Evolutionary conservation across 2,329 filamentous ascomycete genomes (phyloP), one percentile per base, ranked within the genome.

Genomic region (Graphilbum sp.): DNA sequence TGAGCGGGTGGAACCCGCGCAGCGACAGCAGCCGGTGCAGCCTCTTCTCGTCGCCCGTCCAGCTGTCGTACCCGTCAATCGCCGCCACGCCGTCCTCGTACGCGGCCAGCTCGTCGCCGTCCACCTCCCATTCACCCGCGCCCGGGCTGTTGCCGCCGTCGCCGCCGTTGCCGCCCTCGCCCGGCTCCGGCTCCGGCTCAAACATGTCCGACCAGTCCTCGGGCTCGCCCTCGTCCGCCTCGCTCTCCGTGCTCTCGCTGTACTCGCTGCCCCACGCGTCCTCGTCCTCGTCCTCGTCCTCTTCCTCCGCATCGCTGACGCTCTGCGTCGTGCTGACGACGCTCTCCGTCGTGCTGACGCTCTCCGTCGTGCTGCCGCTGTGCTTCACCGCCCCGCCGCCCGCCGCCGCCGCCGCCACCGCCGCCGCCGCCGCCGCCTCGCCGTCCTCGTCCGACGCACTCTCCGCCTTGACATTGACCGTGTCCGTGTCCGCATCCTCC

Each of bases 11-110:
- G 24, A 49, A 43, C 2, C 56, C 56, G 33, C 54, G 52, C 41
- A 59, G 49, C 15, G 50, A 51, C 18, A 57, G 46, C 35, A 58
- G 46, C 32, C 50, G 53, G 45, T 58, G 54, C 17, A 57, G 43
- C 16, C 46, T 50, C 12, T 38, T 43, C 36, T 57, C 53, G 30
- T 55, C 51, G 6, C 31, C 38, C n/a, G 52, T 53, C 55, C 55
- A 58, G 4, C 30, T 19, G 6, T 46, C 39, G 30, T 49, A 47
- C 23, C 44, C 47, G 2, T 39, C 39, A 12, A 47, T 43, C 1
- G 25, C 24, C 3, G 24, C 31, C 5, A 46, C 38, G 19, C 41
- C 40, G 15, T 43, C 30, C n/a, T 43, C 35, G 37, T 50, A 50
- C 3, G 45, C 43, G n/a, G 17, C 7, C 11, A 44, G 43, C 34